phyloP scores from a whole-genome alignment of 1,139 yeast species.

The Eremothecium gossypii region DNA sequence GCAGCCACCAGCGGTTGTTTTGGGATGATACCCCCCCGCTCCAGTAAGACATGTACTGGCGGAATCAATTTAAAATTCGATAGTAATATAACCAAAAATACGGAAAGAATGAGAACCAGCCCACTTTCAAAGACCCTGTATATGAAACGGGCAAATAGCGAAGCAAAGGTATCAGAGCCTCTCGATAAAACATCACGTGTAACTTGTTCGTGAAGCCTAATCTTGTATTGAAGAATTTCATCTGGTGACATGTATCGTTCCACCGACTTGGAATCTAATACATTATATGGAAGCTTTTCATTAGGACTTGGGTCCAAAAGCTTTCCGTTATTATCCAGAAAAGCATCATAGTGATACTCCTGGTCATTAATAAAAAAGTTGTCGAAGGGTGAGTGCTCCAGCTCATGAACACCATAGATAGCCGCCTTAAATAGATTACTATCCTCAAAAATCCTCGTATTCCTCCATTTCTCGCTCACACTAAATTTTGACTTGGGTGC shows the following conservation, averaged over 20 bases:
- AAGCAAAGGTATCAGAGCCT: constrained; percentile 6
- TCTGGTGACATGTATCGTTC: constrained; percentile 21
- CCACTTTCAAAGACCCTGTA: constrained; percentile 44
- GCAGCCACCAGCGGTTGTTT: constrained; percentile 9
- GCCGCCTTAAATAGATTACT: constrained; percentile 29
- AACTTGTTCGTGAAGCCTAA: constrained; percentile 20
- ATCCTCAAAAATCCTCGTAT: constrained; percentile 30
- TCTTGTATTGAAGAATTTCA: constrained; percentile 19
- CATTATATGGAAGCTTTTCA: constrained; percentile 9
- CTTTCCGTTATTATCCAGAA: constrained; percentile 10
- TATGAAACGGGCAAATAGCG: constrained; percentile 27
- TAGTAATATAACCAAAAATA: constrained; percentile 30
- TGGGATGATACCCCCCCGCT: constrained; percentile 26
- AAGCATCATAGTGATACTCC: constrained; percentile 6
- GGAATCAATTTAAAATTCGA: constrained; percentile 36
- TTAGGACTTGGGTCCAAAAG: constrained; percentile 22
- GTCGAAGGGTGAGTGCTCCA: constrained; percentile 12
- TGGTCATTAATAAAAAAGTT: constrained; percentile 9
- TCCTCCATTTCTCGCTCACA: constrained; percentile 36
- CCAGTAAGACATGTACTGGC: constrained; percentile 29
- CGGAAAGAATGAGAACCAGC: constrained; percentile 35
- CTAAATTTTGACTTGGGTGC: constrained; percentile 65
- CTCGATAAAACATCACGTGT: constrained; percentile 15
- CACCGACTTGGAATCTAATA: constrained; percentile 10
- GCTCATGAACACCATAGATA: constrained; percentile 44